A percentile compares a stretch with the other conserved stretches of the same genome.
Evolutionary conservation across 1,284 basidiomycete species (phyloP).

Genomic region (Sanghuangporus baumii): DNA sequence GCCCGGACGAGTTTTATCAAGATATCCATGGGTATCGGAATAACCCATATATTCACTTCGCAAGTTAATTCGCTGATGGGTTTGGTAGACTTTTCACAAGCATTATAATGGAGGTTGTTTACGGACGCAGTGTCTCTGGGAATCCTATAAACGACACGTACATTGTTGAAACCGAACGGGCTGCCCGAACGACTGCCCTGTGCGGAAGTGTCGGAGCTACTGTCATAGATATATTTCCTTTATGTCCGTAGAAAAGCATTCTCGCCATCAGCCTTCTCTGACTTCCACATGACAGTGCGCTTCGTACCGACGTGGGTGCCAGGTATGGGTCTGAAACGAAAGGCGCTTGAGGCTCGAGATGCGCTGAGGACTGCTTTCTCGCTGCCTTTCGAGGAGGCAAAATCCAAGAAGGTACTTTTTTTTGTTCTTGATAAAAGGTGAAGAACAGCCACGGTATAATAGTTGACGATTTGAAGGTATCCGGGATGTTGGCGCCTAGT

Average conservation of each 20-base stretch:
- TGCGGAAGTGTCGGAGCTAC: slow-evolving; percentile 18
- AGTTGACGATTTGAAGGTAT: not conserved
- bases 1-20: not conserved
- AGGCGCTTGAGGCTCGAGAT: not conserved
- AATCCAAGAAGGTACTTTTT: slow-evolving; percentile 3
- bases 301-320: slow-evolving; percentile 11
- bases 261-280: not conserved
- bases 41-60: not conserved
- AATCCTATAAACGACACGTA: slow-evolving; percentile 28
- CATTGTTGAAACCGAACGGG: slow-evolving; percentile 19
- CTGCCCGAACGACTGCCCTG: not conserved
- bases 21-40: not conserved
- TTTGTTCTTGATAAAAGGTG: not conserved
- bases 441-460: not conserved
- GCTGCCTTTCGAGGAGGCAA: not conserved
- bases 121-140: not conserved
- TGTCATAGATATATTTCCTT: slow-evolving; percentile 24
- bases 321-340: slow-evolving; percentile 9
- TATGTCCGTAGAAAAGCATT: not conserved
- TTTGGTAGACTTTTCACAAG: not conserved
- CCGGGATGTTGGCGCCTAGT: not conserved
- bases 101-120: not conserved
- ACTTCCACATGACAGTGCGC: not conserved
- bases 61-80: not conserved
- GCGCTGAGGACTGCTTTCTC: not conserved